phyloP scores from a whole-genome alignment of 495 filamentous ascomycete species.

The Penicillium cosmopolitanum region DNA sequence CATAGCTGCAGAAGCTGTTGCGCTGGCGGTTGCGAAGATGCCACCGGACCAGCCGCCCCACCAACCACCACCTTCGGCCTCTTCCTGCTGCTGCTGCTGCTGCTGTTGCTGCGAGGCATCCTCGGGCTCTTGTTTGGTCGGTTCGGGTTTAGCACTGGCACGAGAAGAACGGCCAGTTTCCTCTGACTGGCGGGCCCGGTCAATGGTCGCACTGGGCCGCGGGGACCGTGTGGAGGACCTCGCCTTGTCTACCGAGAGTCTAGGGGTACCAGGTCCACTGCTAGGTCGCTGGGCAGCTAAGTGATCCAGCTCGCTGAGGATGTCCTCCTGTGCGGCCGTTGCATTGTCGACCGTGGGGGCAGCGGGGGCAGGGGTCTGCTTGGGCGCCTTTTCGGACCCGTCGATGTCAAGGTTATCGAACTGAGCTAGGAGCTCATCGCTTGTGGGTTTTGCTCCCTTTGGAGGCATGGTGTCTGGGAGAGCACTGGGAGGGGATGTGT shows the following conservation, averaged over 20 bases:
- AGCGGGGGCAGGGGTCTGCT: slow-evolving; percentile 40
- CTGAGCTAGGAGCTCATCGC: slow-evolving; percentile 81
- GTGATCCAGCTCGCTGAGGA: slow-evolving; percentile 84
- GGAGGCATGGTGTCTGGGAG: slow-evolving; percentile 40
- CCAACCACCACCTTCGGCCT: slow-evolving; percentile 69
- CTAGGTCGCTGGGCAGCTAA: slow-evolving; percentile 67
- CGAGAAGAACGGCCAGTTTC: slow-evolving; percentile 74
- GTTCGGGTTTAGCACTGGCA: slow-evolving; percentile 54
- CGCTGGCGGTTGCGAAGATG: slow-evolving; percentile 65
- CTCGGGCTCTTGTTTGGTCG: slow-evolving; percentile 36
- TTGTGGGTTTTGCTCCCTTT: slow-evolving; percentile 62
- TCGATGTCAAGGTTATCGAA: slow-evolving; percentile 74
- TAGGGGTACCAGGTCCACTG: slow-evolving; percentile 82
- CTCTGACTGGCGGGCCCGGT: slow-evolving; percentile 69
- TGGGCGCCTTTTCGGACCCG: slow-evolving; percentile 39
- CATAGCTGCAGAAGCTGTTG: slow-evolving; percentile 74
- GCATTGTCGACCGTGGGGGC: slow-evolving; percentile 39
- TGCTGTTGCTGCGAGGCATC: slow-evolving; percentile 37
- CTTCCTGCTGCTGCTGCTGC: slow-evolving; percentile 40
- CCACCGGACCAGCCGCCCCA: slow-evolving; percentile 98
- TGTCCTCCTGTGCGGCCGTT: slow-evolving; percentile 59
- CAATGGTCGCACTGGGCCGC: slow-evolving; percentile 61
- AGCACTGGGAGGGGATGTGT: slow-evolving; percentile 12
- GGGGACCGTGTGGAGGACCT: slow-evolving; percentile 54
- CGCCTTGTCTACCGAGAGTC: slow-evolving; percentile 61